Conservation (phyloP, 2,329 filamentous ascomycete species). For the Penicillium sp. region DNA sequence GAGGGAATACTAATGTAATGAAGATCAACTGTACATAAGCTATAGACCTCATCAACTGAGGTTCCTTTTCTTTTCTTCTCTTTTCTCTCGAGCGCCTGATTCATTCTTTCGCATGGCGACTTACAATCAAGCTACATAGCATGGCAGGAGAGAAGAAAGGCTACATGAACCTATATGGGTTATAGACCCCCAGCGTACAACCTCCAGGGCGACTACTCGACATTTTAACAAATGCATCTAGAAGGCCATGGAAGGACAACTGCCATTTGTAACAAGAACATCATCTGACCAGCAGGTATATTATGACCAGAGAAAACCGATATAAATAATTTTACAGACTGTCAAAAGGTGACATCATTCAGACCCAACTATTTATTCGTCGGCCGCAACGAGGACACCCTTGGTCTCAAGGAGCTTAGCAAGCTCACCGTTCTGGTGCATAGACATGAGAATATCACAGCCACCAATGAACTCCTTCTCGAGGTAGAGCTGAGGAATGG, state of each 20-base stretch:
- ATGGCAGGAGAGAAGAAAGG: background rate
- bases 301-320: conserved; percentile 10
- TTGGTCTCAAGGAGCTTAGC: conserved; percentile 92
- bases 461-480: conserved; percentile 95
- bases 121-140: background rate
- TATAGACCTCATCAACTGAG: conserved; percentile 17
- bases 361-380: conserved; percentile 36
- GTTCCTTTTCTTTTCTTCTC: background rate
- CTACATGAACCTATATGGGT: background rate
- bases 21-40: conserved; percentile 19
- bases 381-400: conserved; percentile 72
- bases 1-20: conserved; percentile 7
- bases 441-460: conserved; percentile 94
- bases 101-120: background rate
- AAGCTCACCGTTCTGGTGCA: conserved; percentile 95
- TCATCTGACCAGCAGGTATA: conserved; percentile 10
- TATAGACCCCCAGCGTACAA: too few relatives aligned
- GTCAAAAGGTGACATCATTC: background rate
- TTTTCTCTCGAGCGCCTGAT: background rate
- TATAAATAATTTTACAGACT: conserved; percentile 19
- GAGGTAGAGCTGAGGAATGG: conserved; percentile 94
- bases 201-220: too few relatives aligned
- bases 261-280: background rate
- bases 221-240: background rate
- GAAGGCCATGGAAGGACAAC: background rate